phyloP scores from a whole-genome alignment of 495 filamentous ascomycete genomes.

The Podospora pseudopauciseta region DNA sequence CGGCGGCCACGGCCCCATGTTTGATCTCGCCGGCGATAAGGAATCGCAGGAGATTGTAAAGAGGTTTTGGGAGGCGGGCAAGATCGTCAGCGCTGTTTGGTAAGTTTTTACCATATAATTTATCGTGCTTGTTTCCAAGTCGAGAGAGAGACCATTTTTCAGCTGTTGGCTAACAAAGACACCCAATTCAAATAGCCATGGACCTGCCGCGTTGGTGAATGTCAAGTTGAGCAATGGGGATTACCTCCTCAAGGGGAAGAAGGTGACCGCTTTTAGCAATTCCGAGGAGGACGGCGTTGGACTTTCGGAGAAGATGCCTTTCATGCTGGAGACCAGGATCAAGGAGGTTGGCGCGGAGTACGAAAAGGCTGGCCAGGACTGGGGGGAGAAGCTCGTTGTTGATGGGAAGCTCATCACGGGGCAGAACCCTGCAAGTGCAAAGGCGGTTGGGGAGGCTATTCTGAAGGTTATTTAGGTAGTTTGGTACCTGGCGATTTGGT shows the following conservation, averaged over 20 bases:
- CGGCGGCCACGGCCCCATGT: conserved; percentile 80
- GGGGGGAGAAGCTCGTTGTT: conserved; percentile 58
- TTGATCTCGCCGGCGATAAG: conserved; percentile 54
- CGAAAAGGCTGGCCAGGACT: conserved; percentile 56
- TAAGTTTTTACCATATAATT: neutral
- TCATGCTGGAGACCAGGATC: conserved; percentile 60
- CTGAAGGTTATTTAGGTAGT: conserved; percentile 25
- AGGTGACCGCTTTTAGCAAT: conserved; percentile 67
- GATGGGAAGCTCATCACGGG: conserved; percentile 67
- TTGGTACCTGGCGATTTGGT: too few species aligned
- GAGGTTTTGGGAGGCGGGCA: conserved; percentile 58
- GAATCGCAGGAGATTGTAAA: conserved; percentile 53
- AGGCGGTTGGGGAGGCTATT: conserved; percentile 53
- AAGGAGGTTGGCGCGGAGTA: conserved; percentile 50
- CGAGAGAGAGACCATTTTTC: too few species aligned
- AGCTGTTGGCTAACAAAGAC: too few species aligned
- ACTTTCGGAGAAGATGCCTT: conserved; percentile 55
- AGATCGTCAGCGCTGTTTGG: conserved; percentile 63
- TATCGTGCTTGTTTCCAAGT: too few species aligned
- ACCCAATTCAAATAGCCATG: conserved; percentile 41
- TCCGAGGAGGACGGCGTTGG: conserved; percentile 57
- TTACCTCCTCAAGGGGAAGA: conserved; percentile 50
- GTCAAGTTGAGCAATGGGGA: conserved; percentile 51
- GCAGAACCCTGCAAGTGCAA: conserved; percentile 68
- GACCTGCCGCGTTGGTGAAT: conserved; percentile 58